Base-by-base conservation (phyloP, 208 protist species). In the Balamuthia mandrillaris region DNA sequence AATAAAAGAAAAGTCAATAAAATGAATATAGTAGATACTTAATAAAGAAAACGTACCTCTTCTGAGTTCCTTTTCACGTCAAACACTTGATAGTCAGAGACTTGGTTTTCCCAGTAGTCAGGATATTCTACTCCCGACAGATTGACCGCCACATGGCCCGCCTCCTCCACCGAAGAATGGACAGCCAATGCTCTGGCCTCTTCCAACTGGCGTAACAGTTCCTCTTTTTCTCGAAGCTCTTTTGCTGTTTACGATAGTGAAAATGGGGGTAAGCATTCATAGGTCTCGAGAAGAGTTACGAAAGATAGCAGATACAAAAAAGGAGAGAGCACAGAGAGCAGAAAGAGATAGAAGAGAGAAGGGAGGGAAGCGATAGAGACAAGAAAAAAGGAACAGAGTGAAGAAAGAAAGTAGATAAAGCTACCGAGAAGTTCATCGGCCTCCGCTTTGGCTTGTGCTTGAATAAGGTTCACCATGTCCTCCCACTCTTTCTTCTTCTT, bases 401-500 rank as follows among this genome's bases (percentile, higher is more conserved):
- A 54, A 18, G 47, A n/a, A 18, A 54, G 12, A 12, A 44, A 4
- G 21, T 12, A 2, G 61, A 29, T 18, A 27, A 70, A 33, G n/a
- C n/a, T 63, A 77, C 66, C 66, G 21, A 77, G 66, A 39, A 33
- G 24, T 33, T 51, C 66, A 33, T 77, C 66, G 42, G 44, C 39
- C 42, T 77, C 66, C 44, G 66, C 42, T 31, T 77, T 77, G 41
- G 66, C 66, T 3, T 54, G 37, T 24, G 66, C 54, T 27, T 45
- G 66, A 5, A 77, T 33, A 29, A 77, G 66, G 2, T 14, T 18
- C 16, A 77, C 27, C 2, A 45, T 54, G 29, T 77, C 42, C 42
- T 77, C 66, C 66, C 66, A 77, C 24, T 77, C 66, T 3, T 33
- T 49, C 7, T 45, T 10, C 66, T 54, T 77, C 66, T 77, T 77